Conservation (phyloP, 1,284 basidiomycete genomes). For the Ceratobasidium theobromae region DNA sequence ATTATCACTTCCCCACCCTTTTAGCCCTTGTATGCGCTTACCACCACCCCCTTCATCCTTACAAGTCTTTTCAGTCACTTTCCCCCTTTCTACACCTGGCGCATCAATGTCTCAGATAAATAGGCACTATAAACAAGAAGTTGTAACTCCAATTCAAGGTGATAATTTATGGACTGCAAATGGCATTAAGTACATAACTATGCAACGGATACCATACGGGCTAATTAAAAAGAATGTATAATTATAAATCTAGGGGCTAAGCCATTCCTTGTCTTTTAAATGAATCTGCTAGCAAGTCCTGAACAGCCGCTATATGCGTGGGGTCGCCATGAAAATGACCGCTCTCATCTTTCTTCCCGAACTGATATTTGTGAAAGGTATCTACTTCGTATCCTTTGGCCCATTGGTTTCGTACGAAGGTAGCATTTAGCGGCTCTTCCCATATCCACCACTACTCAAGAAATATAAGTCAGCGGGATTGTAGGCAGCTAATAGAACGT, state of each 20-base stretch:
- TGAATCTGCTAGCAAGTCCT: slow-evolving; percentile 26
- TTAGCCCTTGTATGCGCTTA: too few relatives aligned
- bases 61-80: too few relatives aligned
- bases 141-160: too few relatives aligned
- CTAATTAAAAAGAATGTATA: background rate
- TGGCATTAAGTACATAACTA: background rate
- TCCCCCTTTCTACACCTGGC: too few relatives aligned
- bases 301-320: slow-evolving; percentile 20
- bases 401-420: slow-evolving; percentile 53
- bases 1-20: background rate
- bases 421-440: slow-evolving; percentile 50
- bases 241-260: background rate
- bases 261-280: slow-evolving; percentile 33
- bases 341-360: slow-evolving; percentile 47
- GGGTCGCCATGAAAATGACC: slow-evolving; percentile 37
- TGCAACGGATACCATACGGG: background rate
- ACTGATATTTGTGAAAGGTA: slow-evolving; percentile 55
- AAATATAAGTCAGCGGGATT: background rate
- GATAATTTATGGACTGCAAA: too few relatives aligned
- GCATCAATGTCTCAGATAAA: too few relatives aligned
- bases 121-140: too few relatives aligned
- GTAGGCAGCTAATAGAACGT: background rate
- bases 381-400: slow-evolving; percentile 51
- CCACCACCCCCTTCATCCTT: too few relatives aligned
- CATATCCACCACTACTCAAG: slow-evolving; percentile 50